Percentiles rank a stretch among this genome's conserved stretches.
These are phyloP conservation scores for Takakia lepidozioides DNA, from an alignment of 225 moss, liverwort and hornwort genomes.

Conservation along the genomic window DNA sequence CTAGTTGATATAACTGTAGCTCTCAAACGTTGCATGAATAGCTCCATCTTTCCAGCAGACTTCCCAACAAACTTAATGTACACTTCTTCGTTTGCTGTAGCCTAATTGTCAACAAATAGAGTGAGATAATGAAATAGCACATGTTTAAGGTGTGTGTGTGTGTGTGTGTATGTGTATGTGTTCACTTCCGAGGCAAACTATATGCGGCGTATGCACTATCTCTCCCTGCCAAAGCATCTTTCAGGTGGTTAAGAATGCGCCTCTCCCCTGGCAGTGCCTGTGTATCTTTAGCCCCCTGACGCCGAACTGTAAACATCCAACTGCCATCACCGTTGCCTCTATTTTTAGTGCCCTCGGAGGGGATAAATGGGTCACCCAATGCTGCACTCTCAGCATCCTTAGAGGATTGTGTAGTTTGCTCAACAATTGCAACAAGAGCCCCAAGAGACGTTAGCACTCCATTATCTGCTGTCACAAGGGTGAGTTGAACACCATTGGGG, in stretches of 20 bases:
- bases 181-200: conserved; percentile 45
- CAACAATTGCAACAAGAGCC: conserved; percentile 65
- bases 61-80: too few species aligned
- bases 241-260: conserved; percentile 71
- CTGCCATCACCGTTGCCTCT: too few species aligned
- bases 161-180: too few species aligned
- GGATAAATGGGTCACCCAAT: conserved; percentile 18
- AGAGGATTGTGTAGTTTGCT: conserved; percentile 15
- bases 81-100: too few species aligned
- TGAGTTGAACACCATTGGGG: conserved; percentile 71
- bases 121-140: too few species aligned
- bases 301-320: conserved; percentile 41
- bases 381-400: conserved; percentile 21
- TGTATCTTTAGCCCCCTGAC: conserved; percentile 68
- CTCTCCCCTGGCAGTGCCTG: conserved; percentile 72
- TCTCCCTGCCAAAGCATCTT: conserved; percentile 45
- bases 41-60: too few species aligned
- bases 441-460: conserved; percentile 60
- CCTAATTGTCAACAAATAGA: too few species aligned
- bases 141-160: too few species aligned
- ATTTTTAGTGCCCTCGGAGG: not conserved
- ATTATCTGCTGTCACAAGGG: conserved; percentile 59
- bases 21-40: too few species aligned
- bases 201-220: conserved; percentile 58
- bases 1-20: too few species aligned